A percentile compares a stretch with the other conserved stretches of the same genome.
phyloP scores from a whole-genome alignment of 129 eudicot genomes.

The Tagetes patula region DNA sequence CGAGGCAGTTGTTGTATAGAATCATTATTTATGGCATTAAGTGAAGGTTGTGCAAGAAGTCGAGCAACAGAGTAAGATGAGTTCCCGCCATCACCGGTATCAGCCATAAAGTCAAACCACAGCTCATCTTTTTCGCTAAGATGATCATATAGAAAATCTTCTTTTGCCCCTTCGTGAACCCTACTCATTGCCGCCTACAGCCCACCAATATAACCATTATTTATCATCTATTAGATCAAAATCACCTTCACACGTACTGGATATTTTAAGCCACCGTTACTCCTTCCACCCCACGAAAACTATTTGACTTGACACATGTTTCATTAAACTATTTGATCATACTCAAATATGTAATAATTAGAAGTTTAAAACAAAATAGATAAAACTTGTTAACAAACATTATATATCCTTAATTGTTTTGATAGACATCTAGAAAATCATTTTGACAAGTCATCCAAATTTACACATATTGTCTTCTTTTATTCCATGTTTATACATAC shows the following conservation, averaged over 20 bases:
- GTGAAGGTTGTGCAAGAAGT: constrained; percentile 88
- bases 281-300: not conserved
- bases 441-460: no score
- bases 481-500: no score
- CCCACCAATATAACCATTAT: not conserved
- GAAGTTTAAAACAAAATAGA: no score
- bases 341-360: not conserved
- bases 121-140: constrained; percentile 73
- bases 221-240: not conserved
- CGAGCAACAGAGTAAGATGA: constrained; percentile 81
- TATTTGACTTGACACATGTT: not conserved
- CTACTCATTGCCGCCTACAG: constrained; percentile 88
- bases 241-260: not conserved
- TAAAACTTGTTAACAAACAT: no score
- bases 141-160: constrained; percentile 82
- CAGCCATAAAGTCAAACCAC: constrained; percentile 99
- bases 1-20: constrained; percentile 64
- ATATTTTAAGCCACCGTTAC: not conserved
- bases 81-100: constrained; percentile 99
- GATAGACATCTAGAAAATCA: no score
- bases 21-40: constrained; percentile 40
- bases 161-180: constrained; percentile 64
- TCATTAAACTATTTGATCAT: not conserved
- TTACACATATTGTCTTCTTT: no score
- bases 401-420: no score